These are phyloP conservation scores for Fibroporia radiculosa DNA, from an alignment of 768 basidiomycete genomes.

Conservation along the genomic window DNA sequence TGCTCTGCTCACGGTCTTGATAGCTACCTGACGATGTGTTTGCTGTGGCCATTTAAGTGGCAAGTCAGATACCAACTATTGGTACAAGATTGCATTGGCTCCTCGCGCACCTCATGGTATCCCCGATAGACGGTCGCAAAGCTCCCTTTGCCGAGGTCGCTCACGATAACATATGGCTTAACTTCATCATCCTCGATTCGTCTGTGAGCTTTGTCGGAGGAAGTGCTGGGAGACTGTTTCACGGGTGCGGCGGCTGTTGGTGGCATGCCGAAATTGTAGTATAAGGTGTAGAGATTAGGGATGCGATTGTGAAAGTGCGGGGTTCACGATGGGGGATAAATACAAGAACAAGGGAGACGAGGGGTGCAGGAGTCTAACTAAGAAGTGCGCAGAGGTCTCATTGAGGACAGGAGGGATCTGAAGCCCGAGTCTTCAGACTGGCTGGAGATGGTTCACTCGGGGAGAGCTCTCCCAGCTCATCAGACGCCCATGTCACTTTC, in stretches of 20 bases:
- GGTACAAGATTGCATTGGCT: too few relatives aligned
- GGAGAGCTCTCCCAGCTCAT: too few relatives aligned
- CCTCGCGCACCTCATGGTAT: conserved; percentile 73
- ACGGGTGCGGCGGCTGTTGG: conserved; percentile 13
- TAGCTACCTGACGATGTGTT: conserved; percentile 72
- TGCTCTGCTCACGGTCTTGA: conserved; percentile 89
- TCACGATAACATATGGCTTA: conserved; percentile 68
- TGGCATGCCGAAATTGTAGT: too few relatives aligned
- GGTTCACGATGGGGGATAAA: background rate
- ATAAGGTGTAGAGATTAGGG: too few relatives aligned
- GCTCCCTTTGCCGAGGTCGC: conserved; percentile 81
- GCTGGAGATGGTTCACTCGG: too few relatives aligned
- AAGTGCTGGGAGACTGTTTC: conserved; percentile 15
- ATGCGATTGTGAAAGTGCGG: background rate
- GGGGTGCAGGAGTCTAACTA: too few relatives aligned
- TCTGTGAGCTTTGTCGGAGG: conserved; percentile 11
- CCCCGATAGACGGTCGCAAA: conserved; percentile 97
- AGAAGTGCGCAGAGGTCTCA: too few relatives aligned
- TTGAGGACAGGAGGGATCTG: too few relatives aligned
- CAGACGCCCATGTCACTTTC: too few relatives aligned
- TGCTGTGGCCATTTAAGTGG: conserved; percentile 37
- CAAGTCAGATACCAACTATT: background rate
- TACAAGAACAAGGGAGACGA: background rate
- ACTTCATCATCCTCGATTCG: conserved; percentile 58
- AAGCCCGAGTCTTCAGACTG: too few relatives aligned